phyloP scores from a whole-genome alignment of 139 green algal genomes.

The Chlorella sp. region DNA sequence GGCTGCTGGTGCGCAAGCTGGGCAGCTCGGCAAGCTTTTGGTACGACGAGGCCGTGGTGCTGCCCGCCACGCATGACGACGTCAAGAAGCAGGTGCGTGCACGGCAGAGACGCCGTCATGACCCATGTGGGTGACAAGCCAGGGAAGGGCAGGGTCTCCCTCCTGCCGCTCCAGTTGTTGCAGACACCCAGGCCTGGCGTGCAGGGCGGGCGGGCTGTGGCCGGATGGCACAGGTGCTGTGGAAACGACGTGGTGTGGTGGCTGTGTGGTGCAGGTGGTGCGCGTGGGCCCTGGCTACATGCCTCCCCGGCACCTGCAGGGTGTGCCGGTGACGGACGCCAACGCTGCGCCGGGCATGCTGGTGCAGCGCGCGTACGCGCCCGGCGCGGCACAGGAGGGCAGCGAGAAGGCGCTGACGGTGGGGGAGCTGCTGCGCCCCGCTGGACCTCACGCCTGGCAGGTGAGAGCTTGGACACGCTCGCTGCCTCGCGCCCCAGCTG shows the following conservation, averaged over 20 bases:
- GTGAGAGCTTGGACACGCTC: background rate
- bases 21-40: constrained; percentile 13
- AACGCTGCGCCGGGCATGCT: constrained; percentile 22
- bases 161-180: too few relatives aligned
- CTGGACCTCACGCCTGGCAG: constrained; percentile 3
- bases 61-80: constrained; percentile 10
- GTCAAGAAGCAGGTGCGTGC: constrained; percentile 11
- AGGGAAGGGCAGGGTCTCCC: too few relatives aligned
- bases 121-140: too few relatives aligned
- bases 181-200: too few relatives aligned
- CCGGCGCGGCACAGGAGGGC: constrained; percentile 9
- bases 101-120: too few relatives aligned
- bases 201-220: too few relatives aligned
- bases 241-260: too few relatives aligned
- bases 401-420: constrained; percentile 14
- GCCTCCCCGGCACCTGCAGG: constrained; percentile 14
- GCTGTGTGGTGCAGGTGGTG: constrained; percentile 10
- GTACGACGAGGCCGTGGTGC: constrained; percentile 22
- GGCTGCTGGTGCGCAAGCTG: constrained; percentile 25
- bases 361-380: constrained; percentile 17
- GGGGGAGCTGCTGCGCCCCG: constrained; percentile 7
- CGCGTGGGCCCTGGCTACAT: constrained; percentile 8
- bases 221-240: too few relatives aligned
- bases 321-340: constrained; percentile 19
- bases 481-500: too few relatives aligned